Evolutionary conservation across 768 basidiomycete genomes (phyloP).

Genomic region (Lactarius evosmus): DNA sequence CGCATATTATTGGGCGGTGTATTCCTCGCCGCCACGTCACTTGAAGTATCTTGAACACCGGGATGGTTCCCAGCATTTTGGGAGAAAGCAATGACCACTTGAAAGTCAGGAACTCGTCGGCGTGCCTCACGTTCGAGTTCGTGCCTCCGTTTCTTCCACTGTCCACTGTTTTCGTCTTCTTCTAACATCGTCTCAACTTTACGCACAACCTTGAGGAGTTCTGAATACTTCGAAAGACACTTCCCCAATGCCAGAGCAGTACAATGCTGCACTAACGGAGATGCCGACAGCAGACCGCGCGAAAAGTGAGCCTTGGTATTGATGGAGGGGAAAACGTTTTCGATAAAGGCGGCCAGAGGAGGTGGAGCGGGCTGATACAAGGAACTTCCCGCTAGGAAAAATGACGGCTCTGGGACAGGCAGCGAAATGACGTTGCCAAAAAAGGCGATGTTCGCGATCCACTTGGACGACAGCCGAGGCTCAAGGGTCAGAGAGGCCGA

Average conservation of each 20-base stretch:
- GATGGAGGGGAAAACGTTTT: slow-evolving; percentile 73
- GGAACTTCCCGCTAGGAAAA: slow-evolving; percentile 47
- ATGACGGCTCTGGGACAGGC: slow-evolving; percentile 61
- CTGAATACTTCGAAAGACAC: slow-evolving; percentile 67
- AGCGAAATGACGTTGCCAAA: slow-evolving; percentile 76
- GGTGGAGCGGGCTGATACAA: slow-evolving; percentile 74
- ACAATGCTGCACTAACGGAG: slow-evolving; percentile 80
- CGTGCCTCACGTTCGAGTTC: slow-evolving; percentile 78
- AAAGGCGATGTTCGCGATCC: slow-evolving; percentile 88
- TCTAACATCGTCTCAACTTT: slow-evolving; percentile 52
- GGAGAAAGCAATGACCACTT: slow-evolving; percentile 80
- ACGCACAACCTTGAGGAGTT: slow-evolving; percentile 49
- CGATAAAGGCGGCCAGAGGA: slow-evolving; percentile 62
- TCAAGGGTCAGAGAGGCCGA: slow-evolving; percentile 69
- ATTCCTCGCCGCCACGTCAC: neutral
- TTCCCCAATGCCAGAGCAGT: slow-evolving; percentile 75
- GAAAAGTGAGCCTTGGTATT: slow-evolving; percentile 71
- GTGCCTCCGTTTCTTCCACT: slow-evolving; percentile 62
- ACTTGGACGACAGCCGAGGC: slow-evolving; percentile 82
- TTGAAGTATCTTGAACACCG: neutral
- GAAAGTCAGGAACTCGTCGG: slow-evolving; percentile 78
- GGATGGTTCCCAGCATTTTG: slow-evolving; percentile 38
- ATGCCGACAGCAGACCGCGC: slow-evolving; percentile 72
- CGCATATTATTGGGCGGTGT: slow-evolving; percentile 38
- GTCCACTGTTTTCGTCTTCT: slow-evolving; percentile 59